Conservation (phyloP, 2,329 filamentous ascomycete species). For the Phialophora macrospora region DNA sequence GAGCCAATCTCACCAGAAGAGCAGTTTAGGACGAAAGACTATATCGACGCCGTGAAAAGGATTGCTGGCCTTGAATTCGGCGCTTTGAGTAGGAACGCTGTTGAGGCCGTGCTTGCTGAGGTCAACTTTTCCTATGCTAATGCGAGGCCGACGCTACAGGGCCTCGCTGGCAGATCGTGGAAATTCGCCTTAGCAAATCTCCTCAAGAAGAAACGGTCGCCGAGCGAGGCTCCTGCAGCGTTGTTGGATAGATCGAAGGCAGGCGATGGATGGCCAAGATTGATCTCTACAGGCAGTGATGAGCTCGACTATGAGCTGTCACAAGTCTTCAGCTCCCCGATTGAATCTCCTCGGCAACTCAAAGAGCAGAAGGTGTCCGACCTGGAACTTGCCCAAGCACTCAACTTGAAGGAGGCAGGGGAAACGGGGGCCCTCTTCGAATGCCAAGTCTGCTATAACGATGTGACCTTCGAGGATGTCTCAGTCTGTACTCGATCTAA, state of each 20-base stretch:
- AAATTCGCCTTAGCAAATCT: constrained; percentile 51
- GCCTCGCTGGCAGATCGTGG: constrained; percentile 51
- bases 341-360: constrained; percentile 43
- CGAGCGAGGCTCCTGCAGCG: constrained; percentile 48
- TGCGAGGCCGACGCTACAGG: constrained; percentile 51
- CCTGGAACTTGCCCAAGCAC: constrained; percentile 46
- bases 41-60: constrained; percentile 49
- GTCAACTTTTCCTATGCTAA: constrained; percentile 53
- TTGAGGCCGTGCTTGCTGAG: constrained; percentile 56
- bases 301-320: constrained; percentile 53
- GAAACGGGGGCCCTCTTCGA: constrained; percentile 51
- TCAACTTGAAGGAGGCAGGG: constrained; percentile 51
- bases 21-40: constrained; percentile 51
- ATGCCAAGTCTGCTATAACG: constrained; percentile 55
- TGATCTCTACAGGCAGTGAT: constrained; percentile 50
- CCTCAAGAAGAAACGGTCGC: constrained; percentile 49
- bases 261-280: constrained; percentile 41
- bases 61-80: constrained; percentile 52
- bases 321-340: constrained; percentile 46
- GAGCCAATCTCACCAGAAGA: constrained; percentile 48
- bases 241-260: constrained; percentile 45
- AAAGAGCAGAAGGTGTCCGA: constrained; percentile 48
- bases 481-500: constrained; percentile 50
- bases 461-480: constrained; percentile 55
- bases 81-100: constrained; percentile 49